Evolutionary conservation across 2,329 filamentous ascomycete species (phyloP), one percentile per base, ranked within the genome.

Genomic region (Paracamarosporium sp.): DNA sequence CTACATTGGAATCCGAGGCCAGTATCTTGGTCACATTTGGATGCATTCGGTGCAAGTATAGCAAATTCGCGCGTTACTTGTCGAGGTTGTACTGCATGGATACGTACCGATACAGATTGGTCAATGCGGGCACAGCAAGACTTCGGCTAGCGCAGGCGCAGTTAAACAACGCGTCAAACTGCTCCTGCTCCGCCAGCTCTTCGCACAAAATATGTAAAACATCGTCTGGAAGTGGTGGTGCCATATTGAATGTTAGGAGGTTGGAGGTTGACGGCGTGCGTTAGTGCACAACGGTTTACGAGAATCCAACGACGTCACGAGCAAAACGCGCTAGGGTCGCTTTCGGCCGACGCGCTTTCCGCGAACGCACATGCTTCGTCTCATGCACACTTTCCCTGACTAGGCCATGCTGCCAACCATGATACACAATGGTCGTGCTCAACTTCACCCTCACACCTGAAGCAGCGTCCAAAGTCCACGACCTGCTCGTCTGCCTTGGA

Each of bases 361-460:
- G 51, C 53, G 31, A 31, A 57, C 53, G 58, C 57, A 56, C 45
- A 41, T 38, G 40, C 51, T 33, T 52, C 38, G 17, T 22, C 7
- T 27, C 36, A 17, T 59, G 54, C 54, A 20, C 65, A 62, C 62
- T 58, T 33, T 53, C 30, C 36, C 41, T 33, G 13, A 27, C 17
- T 17, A n/a, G 15, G 13, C 17, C 12, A 41, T 61, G 50, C 50
- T 36, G 4, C 15, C 35, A 50, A 53, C 30, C 33, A 64, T 47
- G 50, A 51, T 35, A 28, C 50, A 64, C 35, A 7, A 82, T 82
- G 81, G 74, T 80, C n/a, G 68, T 77, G 9, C 72, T 93, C 56
- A 88, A 83, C 59, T 93, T 93, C 71, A 90, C 89, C 0, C 80
- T 94, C 53, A 90, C 84, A 66, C 90, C 91, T 55, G 90, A 93